Percentiles rank a stretch among this genome's conserved stretches.
These are phyloP conservation scores for Astraeus odoratus DNA, from an alignment of 768 basidiomycete genomes.

Conservation along the genomic window DNA sequence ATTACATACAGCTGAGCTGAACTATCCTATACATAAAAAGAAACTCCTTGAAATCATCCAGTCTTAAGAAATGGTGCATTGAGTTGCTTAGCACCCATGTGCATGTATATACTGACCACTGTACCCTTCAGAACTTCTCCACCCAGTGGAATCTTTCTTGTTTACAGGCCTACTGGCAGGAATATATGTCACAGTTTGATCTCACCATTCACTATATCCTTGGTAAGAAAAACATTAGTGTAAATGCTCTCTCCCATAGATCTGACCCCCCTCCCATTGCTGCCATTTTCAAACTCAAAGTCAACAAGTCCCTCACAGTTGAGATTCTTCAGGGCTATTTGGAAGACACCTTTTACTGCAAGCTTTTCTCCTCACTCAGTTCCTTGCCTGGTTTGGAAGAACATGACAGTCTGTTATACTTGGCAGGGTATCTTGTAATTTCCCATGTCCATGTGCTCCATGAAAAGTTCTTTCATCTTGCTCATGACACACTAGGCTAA, in stretches of 20 bases:
- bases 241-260: not conserved
- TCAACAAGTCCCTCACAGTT: no score
- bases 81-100: not conserved
- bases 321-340: slow-evolving; percentile 3
- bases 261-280: not conserved
- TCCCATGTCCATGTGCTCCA: no score
- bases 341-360: no score
- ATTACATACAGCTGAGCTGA: slow-evolving; percentile 11
- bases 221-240: not conserved
- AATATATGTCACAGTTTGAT: slow-evolving; percentile 22
- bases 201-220: not conserved
- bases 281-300: not conserved
- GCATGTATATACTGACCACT: slow-evolving; percentile 24
- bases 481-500: no score
- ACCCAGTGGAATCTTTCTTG: not conserved
- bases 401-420: no score
- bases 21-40: slow-evolving; percentile 25
- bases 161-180: slow-evolving; percentile 30
- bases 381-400: no score
- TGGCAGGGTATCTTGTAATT: no score
- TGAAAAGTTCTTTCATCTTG: no score
- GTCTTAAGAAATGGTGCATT: slow-evolving; percentile 26
- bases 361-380: no score
- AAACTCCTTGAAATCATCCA: slow-evolving; percentile 29
- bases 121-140: slow-evolving; percentile 11